phyloP scores from a whole-genome alignment of 495 filamentous ascomycete genomes.

The Aspergillus haitiensis region DNA sequence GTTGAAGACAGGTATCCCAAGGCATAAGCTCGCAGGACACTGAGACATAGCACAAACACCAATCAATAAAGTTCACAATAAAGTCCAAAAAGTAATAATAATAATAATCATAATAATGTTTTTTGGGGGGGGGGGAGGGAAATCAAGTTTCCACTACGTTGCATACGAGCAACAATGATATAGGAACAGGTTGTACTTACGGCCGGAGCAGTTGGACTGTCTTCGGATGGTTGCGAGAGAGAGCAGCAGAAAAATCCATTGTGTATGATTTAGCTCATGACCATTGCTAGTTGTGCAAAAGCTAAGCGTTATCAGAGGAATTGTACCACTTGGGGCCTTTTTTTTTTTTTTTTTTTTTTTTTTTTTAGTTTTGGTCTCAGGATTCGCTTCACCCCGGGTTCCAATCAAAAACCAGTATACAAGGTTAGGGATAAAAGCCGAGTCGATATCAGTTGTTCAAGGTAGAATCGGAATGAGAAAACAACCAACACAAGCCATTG shows the following conservation, averaged over 20 bases:
- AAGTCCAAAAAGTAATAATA: not conserved
- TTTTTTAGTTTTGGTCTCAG: constrained; percentile 17
- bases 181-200: constrained; percentile 24
- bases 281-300: constrained; percentile 3
- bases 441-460: constrained; percentile 1
- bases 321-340: constrained; percentile 1
- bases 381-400: constrained; percentile 5
- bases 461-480: not conserved
- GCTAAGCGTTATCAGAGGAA: constrained; percentile 2
- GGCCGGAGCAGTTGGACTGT: constrained; percentile 32
- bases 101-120: too few species aligned
- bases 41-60: constrained; percentile 32
- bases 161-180: constrained; percentile 24
- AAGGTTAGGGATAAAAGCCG: constrained; percentile 10
- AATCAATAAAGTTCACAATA: constrained; percentile 8
- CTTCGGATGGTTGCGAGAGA: constrained; percentile 29
- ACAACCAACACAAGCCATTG: constrained; percentile 5
- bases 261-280: constrained; percentile 31
- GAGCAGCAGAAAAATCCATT: constrained; percentile 33
- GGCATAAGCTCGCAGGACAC: constrained; percentile 70
- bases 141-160: constrained; percentile 13
- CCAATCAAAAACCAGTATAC: constrained; percentile 7
- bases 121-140: too few species aligned
- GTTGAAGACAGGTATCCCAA: constrained; percentile 73
- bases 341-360: not conserved